These are phyloP conservation scores for Aureobasidium sp. DNA, from an alignment of 2,329 filamentous ascomycete genomes.

Conservation along the genomic window DNA sequence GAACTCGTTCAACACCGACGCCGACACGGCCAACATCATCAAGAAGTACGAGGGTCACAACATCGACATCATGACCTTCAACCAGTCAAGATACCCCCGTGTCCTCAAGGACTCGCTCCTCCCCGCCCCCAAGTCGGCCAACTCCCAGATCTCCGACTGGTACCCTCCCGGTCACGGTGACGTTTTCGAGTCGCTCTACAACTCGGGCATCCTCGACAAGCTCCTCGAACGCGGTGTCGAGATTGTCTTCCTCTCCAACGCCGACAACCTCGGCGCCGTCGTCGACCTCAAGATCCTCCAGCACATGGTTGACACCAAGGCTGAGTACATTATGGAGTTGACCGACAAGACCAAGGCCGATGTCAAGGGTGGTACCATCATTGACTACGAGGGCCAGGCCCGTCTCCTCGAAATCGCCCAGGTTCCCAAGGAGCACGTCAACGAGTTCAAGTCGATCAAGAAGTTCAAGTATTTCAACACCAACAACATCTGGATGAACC, in stretches of 20 bases:
- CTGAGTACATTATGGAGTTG: conserved; percentile 99
- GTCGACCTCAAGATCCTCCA: conserved; percentile 97
- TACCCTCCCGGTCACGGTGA: conserved; percentile 99
- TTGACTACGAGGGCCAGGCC: conserved; percentile 95
- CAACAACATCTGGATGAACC: conserved; percentile 99
- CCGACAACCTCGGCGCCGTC: conserved; percentile 95
- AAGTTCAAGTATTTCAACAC: conserved; percentile 99
- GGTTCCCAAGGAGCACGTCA: conserved; percentile 98
- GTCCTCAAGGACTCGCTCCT: conserved; percentile 97
- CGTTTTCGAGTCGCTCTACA: conserved; percentile 99
- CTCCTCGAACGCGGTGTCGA: conserved; percentile 91
- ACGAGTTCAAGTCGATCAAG: conserved; percentile 99
- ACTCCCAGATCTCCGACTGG: conserved; percentile 90
- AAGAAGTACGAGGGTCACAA: conserved; percentile 99
- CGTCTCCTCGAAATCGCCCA: conserved; percentile 97
- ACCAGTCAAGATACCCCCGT: conserved; percentile 97
- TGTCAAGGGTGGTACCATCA: conserved; percentile 99
- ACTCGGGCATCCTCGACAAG: conserved; percentile 96
- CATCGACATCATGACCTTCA: conserved; percentile 99
- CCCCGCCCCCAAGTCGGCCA: conserved; percentile 80
- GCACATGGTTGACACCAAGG: conserved; percentile 96
- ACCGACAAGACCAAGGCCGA: conserved; percentile 99
- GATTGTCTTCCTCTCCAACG: conserved; percentile 97
- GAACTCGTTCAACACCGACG: conserved; percentile 99
- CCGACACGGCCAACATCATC: conserved; percentile 97